Conservation (phyloP, 2,329 filamentous ascomycete species). For the Thermomyces lanuginosus region DNA sequence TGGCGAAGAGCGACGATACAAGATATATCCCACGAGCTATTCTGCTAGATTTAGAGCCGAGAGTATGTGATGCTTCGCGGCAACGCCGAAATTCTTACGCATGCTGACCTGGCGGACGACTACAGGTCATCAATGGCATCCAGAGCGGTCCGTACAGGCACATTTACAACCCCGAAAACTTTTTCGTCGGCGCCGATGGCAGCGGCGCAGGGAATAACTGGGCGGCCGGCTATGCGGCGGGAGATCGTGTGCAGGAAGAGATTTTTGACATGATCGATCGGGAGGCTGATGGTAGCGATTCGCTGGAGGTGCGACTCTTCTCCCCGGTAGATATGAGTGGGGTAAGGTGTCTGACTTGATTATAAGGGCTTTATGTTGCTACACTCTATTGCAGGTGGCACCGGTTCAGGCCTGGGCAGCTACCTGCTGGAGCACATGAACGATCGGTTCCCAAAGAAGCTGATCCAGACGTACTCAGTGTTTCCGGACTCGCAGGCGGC, state of each 20-base stretch:
- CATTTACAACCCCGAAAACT: slow-evolving; percentile 99
- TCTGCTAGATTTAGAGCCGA: slow-evolving; percentile 82
- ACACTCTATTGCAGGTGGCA: slow-evolving; percentile 94
- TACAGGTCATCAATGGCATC: slow-evolving; percentile 73
- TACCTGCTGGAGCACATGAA: slow-evolving; percentile 92
- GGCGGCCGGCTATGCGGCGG: slow-evolving; percentile 89
- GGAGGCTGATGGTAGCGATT: slow-evolving; percentile 94
- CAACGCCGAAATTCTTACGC: too few species aligned
- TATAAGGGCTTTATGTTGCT: slow-evolving; percentile 90
- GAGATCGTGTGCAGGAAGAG: slow-evolving; percentile 83
- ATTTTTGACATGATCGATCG: slow-evolving; percentile 99
- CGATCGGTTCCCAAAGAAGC: slow-evolving; percentile 94
- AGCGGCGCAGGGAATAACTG: slow-evolving; percentile 94
- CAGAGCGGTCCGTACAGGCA: slow-evolving; percentile 91
- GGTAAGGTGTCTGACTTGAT: background rate
- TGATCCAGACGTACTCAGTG: slow-evolving; percentile 97
- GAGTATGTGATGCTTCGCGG: too few species aligned
- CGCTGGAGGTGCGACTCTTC: slow-evolving; percentile 53
- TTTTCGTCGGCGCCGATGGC: slow-evolving; percentile 88
- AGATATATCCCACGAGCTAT: slow-evolving; percentile 95
- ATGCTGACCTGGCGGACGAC: slow-evolving; percentile 4
- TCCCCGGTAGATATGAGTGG: too few species aligned
- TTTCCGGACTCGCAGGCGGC: slow-evolving; percentile 85
- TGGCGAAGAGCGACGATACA: slow-evolving; percentile 75
- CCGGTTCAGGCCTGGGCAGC: slow-evolving; percentile 86